Evolutionary conservation across 345 rosid species (phyloP).

Genomic region (Dipteronia sinensis): DNA sequence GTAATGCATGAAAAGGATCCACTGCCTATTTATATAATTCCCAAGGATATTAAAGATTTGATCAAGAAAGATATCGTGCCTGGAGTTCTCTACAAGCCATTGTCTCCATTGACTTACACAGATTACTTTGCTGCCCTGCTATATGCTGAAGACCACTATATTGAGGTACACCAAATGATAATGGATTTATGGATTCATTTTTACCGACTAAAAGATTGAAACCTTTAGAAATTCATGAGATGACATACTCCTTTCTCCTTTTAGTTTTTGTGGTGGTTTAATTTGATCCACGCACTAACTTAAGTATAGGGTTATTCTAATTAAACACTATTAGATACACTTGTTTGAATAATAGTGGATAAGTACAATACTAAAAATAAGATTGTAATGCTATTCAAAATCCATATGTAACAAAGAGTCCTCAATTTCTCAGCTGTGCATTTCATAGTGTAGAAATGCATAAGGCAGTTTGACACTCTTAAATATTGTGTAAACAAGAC

Average conservation of each 20-base stretch:
- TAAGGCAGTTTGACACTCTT: background rate
- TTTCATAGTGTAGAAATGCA: no score
- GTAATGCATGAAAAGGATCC: slow-evolving; percentile 11
- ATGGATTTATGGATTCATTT: slow-evolving; percentile 7
- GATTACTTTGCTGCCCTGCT: slow-evolving; percentile 33
- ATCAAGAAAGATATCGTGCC: slow-evolving; percentile 32
- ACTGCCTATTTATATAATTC: slow-evolving; percentile 30
- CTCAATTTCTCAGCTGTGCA: no score
- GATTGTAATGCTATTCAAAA: background rate
- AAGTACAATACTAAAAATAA: background rate
- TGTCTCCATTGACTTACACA: slow-evolving; percentile 30
- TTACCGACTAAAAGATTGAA: slow-evolving; percentile 23
- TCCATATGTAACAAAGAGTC: background rate
- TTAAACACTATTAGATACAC: background rate
- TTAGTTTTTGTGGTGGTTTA: background rate
- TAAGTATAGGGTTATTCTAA: background rate
- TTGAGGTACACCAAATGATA: slow-evolving; percentile 15
- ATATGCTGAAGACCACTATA: slow-evolving; percentile 40
- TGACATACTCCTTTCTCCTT: background rate
- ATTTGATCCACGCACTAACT: background rate
- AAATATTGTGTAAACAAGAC: background rate
- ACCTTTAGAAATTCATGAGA: no score
- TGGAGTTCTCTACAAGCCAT: slow-evolving; percentile 18
- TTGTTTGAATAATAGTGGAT: background rate
- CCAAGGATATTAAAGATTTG: slow-evolving; percentile 24